Conservation (phyloP, 768 basidiomycete genomes). For the Punctularia strigosozonata region DNA sequence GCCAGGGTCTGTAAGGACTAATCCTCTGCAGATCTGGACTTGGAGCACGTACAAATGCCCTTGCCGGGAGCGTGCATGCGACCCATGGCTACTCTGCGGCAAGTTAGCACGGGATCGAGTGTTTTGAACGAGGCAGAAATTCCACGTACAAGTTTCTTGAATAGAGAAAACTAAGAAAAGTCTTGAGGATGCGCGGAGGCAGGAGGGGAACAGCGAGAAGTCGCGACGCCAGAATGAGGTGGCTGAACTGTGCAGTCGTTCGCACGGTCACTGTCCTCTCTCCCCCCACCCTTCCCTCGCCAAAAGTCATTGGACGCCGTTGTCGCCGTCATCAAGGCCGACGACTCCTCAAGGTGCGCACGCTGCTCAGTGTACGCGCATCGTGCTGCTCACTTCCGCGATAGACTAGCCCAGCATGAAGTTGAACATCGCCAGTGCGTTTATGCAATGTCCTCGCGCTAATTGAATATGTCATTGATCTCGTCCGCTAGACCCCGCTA, state of each 20-base stretch:
- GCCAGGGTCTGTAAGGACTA: not conserved
- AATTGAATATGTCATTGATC: slow-evolving; percentile 8
- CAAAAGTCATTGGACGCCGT: slow-evolving; percentile 27
- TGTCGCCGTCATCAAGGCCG: slow-evolving; percentile 29
- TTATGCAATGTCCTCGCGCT: slow-evolving; percentile 2
- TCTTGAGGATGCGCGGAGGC: slow-evolving; percentile 32
- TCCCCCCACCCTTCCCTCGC: slow-evolving; percentile 1
- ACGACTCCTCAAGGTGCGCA: slow-evolving; percentile 18
- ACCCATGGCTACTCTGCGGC: slow-evolving; percentile 52
- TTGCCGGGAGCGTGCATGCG: slow-evolving; percentile 99
- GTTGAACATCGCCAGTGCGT: slow-evolving; percentile 93
- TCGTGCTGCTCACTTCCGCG: not conserved
- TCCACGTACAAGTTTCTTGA: slow-evolving; percentile 24
- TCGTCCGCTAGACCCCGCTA: slow-evolving; percentile 71
- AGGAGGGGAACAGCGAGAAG: slow-evolving; percentile 17
- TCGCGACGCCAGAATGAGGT: not conserved
- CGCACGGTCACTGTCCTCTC: not conserved
- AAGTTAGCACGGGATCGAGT: slow-evolving; percentile 4
- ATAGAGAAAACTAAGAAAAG: slow-evolving; percentile 14
- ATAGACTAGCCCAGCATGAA: slow-evolving; percentile 56
- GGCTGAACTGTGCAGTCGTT: slow-evolving; percentile 21
- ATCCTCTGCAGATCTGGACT: slow-evolving; percentile 7
- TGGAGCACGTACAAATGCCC: slow-evolving; percentile 85
- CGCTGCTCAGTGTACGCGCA: not conserved
- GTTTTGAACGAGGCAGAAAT: slow-evolving; percentile 4